phyloP scores from a whole-genome alignment of 1,284 basidiomycete genomes.

The Pseudozyma hubeiensis region DNA sequence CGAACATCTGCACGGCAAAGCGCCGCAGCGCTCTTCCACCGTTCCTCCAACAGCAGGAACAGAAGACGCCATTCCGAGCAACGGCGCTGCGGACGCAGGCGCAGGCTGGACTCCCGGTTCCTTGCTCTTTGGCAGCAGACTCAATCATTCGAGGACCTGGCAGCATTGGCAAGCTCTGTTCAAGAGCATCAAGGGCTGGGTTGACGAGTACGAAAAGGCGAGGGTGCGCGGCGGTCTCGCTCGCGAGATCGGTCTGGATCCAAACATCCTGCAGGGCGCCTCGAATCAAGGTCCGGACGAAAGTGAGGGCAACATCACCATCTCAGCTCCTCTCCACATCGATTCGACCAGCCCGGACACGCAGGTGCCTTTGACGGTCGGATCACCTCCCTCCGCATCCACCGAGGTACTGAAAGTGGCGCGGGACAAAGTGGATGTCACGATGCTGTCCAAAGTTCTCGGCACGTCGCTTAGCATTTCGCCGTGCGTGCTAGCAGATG shows the following conservation, averaged over 20 bases:
- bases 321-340: conserved; percentile 28
- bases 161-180: conserved; percentile 57
- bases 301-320: conserved; percentile 8
- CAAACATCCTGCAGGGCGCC: conserved; percentile 1
- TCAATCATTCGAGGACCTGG: conserved; percentile 54
- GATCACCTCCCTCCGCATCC: conserved; percentile 28
- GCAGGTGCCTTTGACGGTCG: conserved; percentile 29
- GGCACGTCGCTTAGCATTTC: conserved; percentile 47
- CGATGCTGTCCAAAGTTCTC: conserved; percentile 36
- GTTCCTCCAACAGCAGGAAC: conserved; percentile 8
- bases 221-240: conserved; percentile 55
- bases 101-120: conserved; percentile 13
- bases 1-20: conserved; percentile 23
- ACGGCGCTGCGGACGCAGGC: background rate
- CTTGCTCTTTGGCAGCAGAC: conserved; percentile 34
- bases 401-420: conserved; percentile 35
- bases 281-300: background rate
- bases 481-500: conserved; percentile 54
- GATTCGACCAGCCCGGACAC: conserved; percentile 20
- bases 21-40: conserved; percentile 24
- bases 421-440: conserved; percentile 26
- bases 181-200: conserved; percentile 59
- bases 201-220: conserved; percentile 61
- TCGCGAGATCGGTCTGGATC: conserved; percentile 54
- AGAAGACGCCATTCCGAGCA: background rate